A percentile compares a stretch with the other conserved stretches of the same genome.
Conservation (phyloP, 208 protist species). For the Acanthamoeba healyi region DNA sequence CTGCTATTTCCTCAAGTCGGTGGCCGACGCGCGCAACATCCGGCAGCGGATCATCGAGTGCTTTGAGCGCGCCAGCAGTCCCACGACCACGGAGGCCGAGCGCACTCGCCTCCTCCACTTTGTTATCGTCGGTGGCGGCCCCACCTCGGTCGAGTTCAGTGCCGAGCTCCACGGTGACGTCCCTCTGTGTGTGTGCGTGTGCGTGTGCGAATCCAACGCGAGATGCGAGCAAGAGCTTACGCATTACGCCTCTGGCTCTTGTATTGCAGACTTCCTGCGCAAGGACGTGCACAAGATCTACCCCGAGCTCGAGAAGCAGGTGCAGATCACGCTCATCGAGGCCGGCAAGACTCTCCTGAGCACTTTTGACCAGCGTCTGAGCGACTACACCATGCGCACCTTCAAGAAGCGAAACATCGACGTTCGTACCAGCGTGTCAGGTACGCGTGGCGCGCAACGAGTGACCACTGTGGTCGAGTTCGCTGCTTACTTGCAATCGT, state of each 20-base stretch:
- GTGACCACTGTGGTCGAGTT: too few relatives aligned
- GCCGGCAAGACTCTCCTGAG: slow-evolving; percentile 73
- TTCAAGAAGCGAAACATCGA: slow-evolving; percentile 72
- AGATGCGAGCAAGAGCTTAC: too few relatives aligned
- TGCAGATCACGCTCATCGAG: slow-evolving; percentile 84
- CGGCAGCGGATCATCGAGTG: slow-evolving; percentile 78
- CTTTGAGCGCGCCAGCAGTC: slow-evolving; percentile 82
- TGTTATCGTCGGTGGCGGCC: slow-evolving; percentile 89
- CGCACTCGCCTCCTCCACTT: slow-evolving; percentile 84
- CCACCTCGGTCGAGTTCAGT: slow-evolving; percentile 88
- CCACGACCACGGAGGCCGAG: slow-evolving; percentile 77
- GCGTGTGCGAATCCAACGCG: too few relatives aligned
- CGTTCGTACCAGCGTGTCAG: slow-evolving; percentile 25
- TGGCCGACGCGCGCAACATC: slow-evolving; percentile 81
- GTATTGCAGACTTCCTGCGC: slow-evolving; percentile 28
- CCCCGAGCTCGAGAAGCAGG: slow-evolving; percentile 50
- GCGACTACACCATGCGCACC: slow-evolving; percentile 66
- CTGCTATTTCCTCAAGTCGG: slow-evolving; percentile 85
- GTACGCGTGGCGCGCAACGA: too few relatives aligned
- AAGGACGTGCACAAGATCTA: slow-evolving; percentile 76
- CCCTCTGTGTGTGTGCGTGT: too few relatives aligned
- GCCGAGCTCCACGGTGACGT: slow-evolving; percentile 89
- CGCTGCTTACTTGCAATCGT: too few relatives aligned
- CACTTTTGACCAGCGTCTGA: slow-evolving; percentile 79
- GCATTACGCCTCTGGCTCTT: too few relatives aligned